A percentile compares a stretch with the other conserved stretches of the same genome.
phyloP scores from a whole-genome alignment of 2,329 filamentous ascomycete species.

The Arthrobotrys sphaeroides region DNA sequence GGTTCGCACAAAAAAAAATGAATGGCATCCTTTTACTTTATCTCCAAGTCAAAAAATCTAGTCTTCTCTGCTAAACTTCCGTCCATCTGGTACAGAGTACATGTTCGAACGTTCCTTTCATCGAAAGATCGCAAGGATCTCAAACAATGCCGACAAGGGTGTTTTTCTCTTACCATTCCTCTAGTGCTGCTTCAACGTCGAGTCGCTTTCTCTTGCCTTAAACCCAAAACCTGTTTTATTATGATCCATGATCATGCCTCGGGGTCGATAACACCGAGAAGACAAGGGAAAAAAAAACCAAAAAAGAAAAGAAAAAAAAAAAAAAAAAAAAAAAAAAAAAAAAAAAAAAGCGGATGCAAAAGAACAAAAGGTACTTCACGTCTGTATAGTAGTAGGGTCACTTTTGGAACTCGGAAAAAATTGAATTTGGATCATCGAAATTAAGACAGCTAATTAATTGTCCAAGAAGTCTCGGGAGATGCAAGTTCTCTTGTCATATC shows the following conservation, averaged over 20 bases:
- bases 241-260: neutral
- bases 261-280: slow-evolving; percentile 1
- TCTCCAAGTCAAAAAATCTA: too few species aligned
- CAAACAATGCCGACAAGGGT: neutral
- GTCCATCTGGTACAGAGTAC: neutral
- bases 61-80: neutral
- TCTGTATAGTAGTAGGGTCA: neutral
- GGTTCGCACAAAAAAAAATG: neutral
- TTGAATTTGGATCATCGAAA: neutral
- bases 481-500: neutral
- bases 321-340: neutral
- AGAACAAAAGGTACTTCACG: neutral
- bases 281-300: neutral
- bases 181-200: neutral
- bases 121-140: neutral
- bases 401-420: neutral
- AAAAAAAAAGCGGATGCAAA: neutral
- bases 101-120: too few species aligned
- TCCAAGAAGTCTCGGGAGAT: neutral
- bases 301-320: slow-evolving; percentile 1
- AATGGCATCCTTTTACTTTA: neutral
- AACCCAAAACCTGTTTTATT: slow-evolving; percentile 26
- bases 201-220: neutral
- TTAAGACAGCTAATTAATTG: neutral
- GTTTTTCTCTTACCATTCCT: neutral